phyloP scores from a whole-genome alignment of 495 filamentous ascomycete species.

The Penicillium atrosanguineum region DNA sequence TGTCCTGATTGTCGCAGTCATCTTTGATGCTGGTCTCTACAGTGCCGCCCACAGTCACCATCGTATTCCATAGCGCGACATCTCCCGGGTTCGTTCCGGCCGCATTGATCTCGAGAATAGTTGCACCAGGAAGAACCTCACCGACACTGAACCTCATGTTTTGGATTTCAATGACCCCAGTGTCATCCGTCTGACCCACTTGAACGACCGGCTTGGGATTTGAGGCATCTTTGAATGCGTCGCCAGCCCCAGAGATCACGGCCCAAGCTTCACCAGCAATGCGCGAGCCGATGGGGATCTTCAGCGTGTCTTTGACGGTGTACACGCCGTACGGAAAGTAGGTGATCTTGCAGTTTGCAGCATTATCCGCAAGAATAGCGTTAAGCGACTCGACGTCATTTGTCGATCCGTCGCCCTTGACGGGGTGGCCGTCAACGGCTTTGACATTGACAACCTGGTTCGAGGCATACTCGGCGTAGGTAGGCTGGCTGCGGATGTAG shows the following conservation, averaged over 20 bases:
- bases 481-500: no score
- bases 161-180: conserved; percentile 51
- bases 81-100: no score
- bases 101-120: no score
- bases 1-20: no score
- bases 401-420: conserved; percentile 18
- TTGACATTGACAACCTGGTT: no score
- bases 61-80: no score
- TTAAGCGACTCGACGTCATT: conserved; percentile 35
- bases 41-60: no score
- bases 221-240: conserved; percentile 45
- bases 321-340: conserved; percentile 61
- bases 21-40: no score
- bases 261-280: conserved; percentile 51
- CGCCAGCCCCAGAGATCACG: conserved; percentile 42
- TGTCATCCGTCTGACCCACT: conserved; percentile 49
- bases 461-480: no score
- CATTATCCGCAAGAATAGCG: conserved; percentile 37
- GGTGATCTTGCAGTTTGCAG: conserved; percentile 34
- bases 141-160: conserved; percentile 32
- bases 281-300: conserved; percentile 44
- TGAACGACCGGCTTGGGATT: conserved; percentile 53
- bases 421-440: neutral
- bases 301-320: conserved; percentile 49
- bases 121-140: no score